Evolutionary conservation across 805 yeast genomes (phyloP).

Genomic region (Yarrowia alimentaria): DNA sequence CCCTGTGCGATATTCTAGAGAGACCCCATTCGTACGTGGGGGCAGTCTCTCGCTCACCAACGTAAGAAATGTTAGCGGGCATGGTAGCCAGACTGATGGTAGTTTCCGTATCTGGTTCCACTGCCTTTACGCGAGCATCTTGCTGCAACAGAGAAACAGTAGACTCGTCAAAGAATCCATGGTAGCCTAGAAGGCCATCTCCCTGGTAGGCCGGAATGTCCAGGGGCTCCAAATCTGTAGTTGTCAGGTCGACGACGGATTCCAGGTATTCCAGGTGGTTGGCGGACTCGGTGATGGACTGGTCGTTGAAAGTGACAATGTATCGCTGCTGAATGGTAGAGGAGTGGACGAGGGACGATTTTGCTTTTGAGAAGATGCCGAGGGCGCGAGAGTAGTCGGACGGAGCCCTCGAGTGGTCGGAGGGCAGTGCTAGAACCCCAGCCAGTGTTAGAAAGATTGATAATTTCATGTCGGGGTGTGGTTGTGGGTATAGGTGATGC

Average conservation of each 20-base stretch:
- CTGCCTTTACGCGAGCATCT: slow-evolving; percentile 6
- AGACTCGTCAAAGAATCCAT: slow-evolving; percentile 10
- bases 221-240: slow-evolving; percentile 10
- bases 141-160: neutral
- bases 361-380: slow-evolving; percentile 3
- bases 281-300: neutral
- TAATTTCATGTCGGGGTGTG: slow-evolving; percentile 2
- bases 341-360: slow-evolving; percentile 15
- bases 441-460: neutral
- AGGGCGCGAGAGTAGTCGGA: slow-evolving; percentile 19
- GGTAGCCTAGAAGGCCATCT: slow-evolving; percentile 29
- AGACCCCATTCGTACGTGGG: slow-evolving; percentile 63
- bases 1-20: slow-evolving; percentile 83
- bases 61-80: slow-evolving; percentile 1
- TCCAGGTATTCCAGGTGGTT: slow-evolving; percentile 13
- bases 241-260: slow-evolving; percentile 1
- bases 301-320: slow-evolving; percentile 15
- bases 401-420: slow-evolving; percentile 23
- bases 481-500: no score
- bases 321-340: slow-evolving; percentile 1
- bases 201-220: slow-evolving; percentile 22
- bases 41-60: neutral
- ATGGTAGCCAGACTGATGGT: slow-evolving; percentile 1
- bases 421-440: slow-evolving; percentile 16
- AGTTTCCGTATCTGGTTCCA: neutral